Base-by-base conservation (phyloP, 495 filamentous ascomycete species). In the Aspergillus asperescens region DNA sequence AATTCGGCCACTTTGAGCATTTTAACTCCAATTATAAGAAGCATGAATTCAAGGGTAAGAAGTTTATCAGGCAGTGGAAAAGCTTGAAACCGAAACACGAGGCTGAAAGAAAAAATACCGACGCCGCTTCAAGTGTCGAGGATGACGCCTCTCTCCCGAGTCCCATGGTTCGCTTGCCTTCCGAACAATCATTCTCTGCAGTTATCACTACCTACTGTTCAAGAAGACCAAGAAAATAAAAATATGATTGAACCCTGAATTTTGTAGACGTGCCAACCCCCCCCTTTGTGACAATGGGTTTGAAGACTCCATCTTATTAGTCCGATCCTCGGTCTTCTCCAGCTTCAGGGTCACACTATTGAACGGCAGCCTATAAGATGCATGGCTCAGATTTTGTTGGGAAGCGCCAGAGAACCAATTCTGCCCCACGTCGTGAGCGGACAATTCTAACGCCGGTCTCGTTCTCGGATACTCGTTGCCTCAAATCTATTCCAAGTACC, bases 311-410 rank as follows among this genome's bases (percentile, higher is more conserved):
- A 9, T n/a, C 16, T 5, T 1, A 41, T 41, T 41, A 6, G 24
- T 46, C 42, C 27, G 41, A 46, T 41, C 42, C 8, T 9, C 15
- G 27, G 27, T 32, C 42, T 29, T 15, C n/a, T 28, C 15, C 25
- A 13, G 9, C 7, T 40, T n/a, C 31, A 34, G 10, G 15, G 15
- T n/a, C n/a, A n/a, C n/a, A 32, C 4, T 40, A 40, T 22, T 40
- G 19, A 20, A 16, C 10, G 15, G 6, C 37, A 4, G 16, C 37
- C 19, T 12, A 22, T 40, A 9, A 39, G 8, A 15, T 16, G 8
- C 32, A 39, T 39, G 16, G 41, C 41, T n/a, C 41, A 16, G 13
- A 44, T 44, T 44, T 44, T 44, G 23, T 27, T 44, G 23, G 41
- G 41, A 15, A 44, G 22, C 15, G 13, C 7, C 34, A 16, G 10